phyloP scores from a whole-genome alignment of 306 rosid genomes.

The Citrullus colocynthis region DNA sequence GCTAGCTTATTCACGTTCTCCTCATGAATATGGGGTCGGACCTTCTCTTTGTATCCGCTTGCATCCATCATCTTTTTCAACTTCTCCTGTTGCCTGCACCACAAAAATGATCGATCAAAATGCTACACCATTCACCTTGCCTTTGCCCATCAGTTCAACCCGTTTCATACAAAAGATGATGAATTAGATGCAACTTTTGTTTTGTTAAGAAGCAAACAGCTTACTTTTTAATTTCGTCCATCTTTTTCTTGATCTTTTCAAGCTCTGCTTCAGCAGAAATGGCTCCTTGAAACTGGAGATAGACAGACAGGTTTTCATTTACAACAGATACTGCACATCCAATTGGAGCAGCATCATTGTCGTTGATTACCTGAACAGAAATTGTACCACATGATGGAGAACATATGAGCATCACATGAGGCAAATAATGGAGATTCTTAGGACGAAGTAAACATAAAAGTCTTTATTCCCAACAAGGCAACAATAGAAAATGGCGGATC shows the following conservation, averaged over 20 bases:
- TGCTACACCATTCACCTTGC: background rate
- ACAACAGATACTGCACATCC: constrained; percentile 37
- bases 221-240: constrained; percentile 36
- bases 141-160: background rate
- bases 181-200: background rate
- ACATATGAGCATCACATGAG: background rate
- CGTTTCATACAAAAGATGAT: background rate
- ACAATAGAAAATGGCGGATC: background rate
- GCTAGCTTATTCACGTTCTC: constrained; percentile 49
- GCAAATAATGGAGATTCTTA: background rate
- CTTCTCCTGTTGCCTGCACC: constrained; percentile 47
- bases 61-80: constrained; percentile 41
- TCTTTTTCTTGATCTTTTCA: constrained; percentile 28
- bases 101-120: background rate
- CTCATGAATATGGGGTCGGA: constrained; percentile 30
- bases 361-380: constrained; percentile 21
- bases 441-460: background rate
- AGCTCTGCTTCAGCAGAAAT: constrained; percentile 35
- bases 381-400: background rate
- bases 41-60: constrained; percentile 74
- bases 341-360: constrained; percentile 23
- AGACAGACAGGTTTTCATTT: constrained; percentile 30
- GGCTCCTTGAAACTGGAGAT: constrained; percentile 30
- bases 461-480: background rate
- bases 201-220: background rate